phyloP scores from a whole-genome alignment of 164 flowering plant genomes.

The Vitis labrusca region DNA sequence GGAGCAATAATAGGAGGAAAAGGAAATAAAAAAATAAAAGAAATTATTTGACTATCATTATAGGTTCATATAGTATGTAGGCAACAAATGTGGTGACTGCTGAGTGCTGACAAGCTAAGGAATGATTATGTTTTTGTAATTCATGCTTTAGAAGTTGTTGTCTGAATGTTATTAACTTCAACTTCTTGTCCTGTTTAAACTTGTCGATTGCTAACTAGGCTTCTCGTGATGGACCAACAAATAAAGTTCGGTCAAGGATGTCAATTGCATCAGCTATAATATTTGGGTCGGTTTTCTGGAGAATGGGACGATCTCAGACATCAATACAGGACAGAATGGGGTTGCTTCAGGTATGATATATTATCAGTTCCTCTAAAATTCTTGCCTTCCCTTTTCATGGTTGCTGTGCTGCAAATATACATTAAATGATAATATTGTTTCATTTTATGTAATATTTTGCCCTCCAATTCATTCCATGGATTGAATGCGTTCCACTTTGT shows the following conservation, averaged over 20 bases:
- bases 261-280: constrained; percentile 95
- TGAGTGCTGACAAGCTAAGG: too few species aligned
- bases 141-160: background rate
- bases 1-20: too few species aligned
- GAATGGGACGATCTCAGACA: constrained; percentile 94
- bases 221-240: constrained; percentile 97
- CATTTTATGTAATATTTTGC: background rate
- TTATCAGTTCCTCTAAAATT: background rate
- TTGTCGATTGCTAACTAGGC: constrained; percentile 46
- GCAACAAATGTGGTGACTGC: too few species aligned
- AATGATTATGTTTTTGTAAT: background rate
- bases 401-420: background rate
- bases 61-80: background rate
- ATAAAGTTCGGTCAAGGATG: constrained; percentile 95
- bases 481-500: background rate
- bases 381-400: background rate
- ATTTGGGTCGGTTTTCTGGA: constrained; percentile 99
- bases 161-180: background rate
- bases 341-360: constrained; percentile 77
- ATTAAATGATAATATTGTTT: background rate
- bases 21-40: too few species aligned
- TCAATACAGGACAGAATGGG: constrained; percentile 99
- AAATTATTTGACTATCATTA: background rate
- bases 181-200: background rate
- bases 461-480: background rate